phyloP scores from a whole-genome alignment of 768 basidiomycete genomes.

The Termitomyces sp. region DNA sequence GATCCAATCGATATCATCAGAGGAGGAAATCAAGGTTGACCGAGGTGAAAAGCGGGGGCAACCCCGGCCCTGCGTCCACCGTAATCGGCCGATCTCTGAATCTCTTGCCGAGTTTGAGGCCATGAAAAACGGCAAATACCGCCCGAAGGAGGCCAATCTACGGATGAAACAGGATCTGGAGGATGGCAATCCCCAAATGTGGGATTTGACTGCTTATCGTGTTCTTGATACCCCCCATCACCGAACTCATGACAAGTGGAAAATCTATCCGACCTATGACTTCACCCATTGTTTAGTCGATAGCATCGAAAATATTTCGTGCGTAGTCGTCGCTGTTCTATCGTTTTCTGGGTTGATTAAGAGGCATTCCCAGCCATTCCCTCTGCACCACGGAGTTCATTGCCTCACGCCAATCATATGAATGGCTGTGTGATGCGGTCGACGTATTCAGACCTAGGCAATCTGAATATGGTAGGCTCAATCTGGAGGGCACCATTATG shows the following conservation, averaged over 20 bases:
- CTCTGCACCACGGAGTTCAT: constrained; percentile 96
- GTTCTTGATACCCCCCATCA: constrained; percentile 90
- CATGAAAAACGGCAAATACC: constrained; percentile 89
- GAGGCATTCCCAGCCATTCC: constrained; percentile 66
- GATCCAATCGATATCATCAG: constrained; percentile 31
- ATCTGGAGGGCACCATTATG: constrained; percentile 90
- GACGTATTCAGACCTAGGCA: constrained; percentile 96
- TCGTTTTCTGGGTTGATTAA: neutral
- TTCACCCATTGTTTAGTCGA: constrained; percentile 98
- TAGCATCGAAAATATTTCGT: constrained; percentile 99
- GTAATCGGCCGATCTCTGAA: constrained; percentile 79
- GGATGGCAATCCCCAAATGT: constrained; percentile 97
- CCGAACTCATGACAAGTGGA: constrained; percentile 90
- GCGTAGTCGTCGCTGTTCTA: constrained; percentile 26
- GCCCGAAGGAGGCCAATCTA: constrained; percentile 86
- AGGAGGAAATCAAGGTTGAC: constrained; percentile 87
- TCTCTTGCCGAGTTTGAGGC: constrained; percentile 83
- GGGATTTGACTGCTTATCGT: constrained; percentile 97
- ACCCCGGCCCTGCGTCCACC: constrained; percentile 82
- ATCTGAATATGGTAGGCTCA: constrained; percentile 93
- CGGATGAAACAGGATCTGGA: constrained; percentile 97
- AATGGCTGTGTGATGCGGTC: constrained; percentile 98
- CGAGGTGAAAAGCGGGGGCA: constrained; percentile 81
- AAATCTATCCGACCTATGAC: constrained; percentile 97
- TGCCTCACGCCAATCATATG: constrained; percentile 92